Base-by-base conservation (phyloP, 1,284 basidiomycete species). In the Rhodotorula sp. region DNA sequence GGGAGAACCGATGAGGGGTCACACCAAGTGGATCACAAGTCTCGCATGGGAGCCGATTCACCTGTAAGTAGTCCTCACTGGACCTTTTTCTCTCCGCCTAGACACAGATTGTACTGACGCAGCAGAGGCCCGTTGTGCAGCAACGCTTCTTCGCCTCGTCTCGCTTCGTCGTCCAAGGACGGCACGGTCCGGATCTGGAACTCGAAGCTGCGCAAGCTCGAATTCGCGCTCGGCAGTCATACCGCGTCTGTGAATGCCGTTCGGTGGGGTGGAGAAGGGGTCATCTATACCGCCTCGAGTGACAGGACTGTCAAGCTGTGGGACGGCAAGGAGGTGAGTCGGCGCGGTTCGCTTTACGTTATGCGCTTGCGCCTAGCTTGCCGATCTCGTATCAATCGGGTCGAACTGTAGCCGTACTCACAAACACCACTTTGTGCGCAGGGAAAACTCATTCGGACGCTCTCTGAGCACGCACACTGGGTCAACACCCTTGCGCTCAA, bases 401-500 rank as follows among this genome's bases (percentile, higher is more conserved):
- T 30, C 6, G 44, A 42, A 51, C 22, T 51, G 67, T 64, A 1
- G 37, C 37, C 37, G 5, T 37, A 37, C 37, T 37, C 37, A 37
- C 37, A 12, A 37, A 12, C n/a, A 7, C 6, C 56, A 24, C 33
- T 15, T 17, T n/a, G 22, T 22, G 2, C 22, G 10, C 72, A 84
- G 77, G 85, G 85, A n/a, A 85, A 85, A 77, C 79, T 86, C 48
- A 84, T 85, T 49, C 81, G 86, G 49, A 89, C 88, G 1, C 83
- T 99, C 42, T 93, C 90, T 80, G 94, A 97, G 74, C 96, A 99
- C 78, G 95, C 95, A 0, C 96, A 99, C 79, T 98, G 95, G 95
- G 95, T 99, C 29, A 99, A 95, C 58, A 98, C 95, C 0, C 87
- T 99, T 60, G 89, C 95, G 3, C 85, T 99, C 66, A 95, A 93